These are phyloP conservation scores for Xylaria polymorpha DNA, from an alignment of 2,329 filamentous ascomycete genomes.

Conservation along the genomic window DNA sequence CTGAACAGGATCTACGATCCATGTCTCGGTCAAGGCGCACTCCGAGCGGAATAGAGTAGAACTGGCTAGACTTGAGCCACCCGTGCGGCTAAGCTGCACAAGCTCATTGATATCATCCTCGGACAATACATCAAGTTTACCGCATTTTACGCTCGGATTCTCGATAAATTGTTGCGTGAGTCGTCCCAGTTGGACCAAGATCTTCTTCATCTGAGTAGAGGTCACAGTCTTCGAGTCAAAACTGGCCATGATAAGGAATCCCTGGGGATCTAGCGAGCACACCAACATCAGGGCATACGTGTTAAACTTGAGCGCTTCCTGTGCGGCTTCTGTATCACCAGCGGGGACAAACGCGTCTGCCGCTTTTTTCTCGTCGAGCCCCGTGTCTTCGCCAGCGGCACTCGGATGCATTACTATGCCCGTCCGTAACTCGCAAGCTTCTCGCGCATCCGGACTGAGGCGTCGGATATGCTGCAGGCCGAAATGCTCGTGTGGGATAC, in stretches of 20 bases:
- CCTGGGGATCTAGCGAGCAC: conserved; percentile 67
- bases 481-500: conserved; percentile 73
- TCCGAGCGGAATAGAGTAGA: conserved; percentile 40
- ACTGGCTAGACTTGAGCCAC: conserved; percentile 40
- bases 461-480: conserved; percentile 70
- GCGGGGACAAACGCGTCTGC: conserved; percentile 66
- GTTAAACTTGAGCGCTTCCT: conserved; percentile 69
- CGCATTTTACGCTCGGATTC: conserved; percentile 49
- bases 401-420: conserved; percentile 66
- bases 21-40: conserved; percentile 49
- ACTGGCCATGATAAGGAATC: conserved; percentile 70
- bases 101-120: conserved; percentile 53
- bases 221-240: conserved; percentile 72
- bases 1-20: conserved; percentile 56
- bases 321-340: conserved; percentile 66
- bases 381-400: conserved; percentile 45
- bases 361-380: conserved; percentile 51
- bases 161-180: conserved; percentile 63
- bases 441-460: conserved; percentile 64
- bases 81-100: conserved; percentile 44
- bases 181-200: conserved; percentile 63
- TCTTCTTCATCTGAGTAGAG: conserved; percentile 62
- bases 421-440: conserved; percentile 67
- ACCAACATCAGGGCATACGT: conserved; percentile 74
- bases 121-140: conserved; percentile 52